phyloP scores from a whole-genome alignment of 2,329 filamentous ascomycete species.

The Karstenula rhodostoma region DNA sequence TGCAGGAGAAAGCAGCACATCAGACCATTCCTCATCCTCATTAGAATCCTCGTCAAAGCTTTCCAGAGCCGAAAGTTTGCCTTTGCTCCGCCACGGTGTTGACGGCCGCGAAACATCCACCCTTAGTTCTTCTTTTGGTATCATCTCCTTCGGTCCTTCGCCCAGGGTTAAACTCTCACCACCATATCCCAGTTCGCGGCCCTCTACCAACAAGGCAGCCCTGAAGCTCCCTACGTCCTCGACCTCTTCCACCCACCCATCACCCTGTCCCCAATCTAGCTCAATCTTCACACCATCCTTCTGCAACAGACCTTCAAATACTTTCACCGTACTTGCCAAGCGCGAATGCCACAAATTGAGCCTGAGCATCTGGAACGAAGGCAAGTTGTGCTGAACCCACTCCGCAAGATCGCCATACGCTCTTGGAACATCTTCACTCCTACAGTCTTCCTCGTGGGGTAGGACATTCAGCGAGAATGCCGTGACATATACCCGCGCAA shows the following conservation, averaged over 20 bases:
- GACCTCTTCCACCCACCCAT: conserved; percentile 9
- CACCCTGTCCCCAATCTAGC: conserved; percentile 1
- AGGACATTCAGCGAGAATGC: conserved; percentile 34
- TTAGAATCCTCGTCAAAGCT: background rate
- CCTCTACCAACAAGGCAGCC: background rate
- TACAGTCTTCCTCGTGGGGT: conserved; percentile 42
- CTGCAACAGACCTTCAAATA: conserved; percentile 18
- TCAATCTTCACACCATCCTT: conserved; percentile 20
- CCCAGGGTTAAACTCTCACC: background rate
- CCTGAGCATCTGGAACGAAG: conserved; percentile 25
- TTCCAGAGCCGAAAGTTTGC: background rate
- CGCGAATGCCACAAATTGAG: conserved; percentile 30
- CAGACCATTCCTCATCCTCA: background rate
- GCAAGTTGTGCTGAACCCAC: conserved; percentile 26
- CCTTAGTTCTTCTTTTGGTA: background rate
- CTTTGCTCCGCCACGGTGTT: background rate
- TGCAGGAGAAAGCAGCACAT: background rate
- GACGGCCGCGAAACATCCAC: background rate
- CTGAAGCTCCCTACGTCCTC: conserved; percentile 3
- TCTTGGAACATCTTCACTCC: conserved; percentile 12
- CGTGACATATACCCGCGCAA: conserved; percentile 30
- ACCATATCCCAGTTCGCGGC: background rate
- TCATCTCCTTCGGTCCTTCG: background rate
- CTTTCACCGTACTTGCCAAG: conserved; percentile 12
- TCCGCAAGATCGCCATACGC: conserved; percentile 29